phyloP scores from a whole-genome alignment of 2,329 filamentous ascomycete genomes.

The Coniochaeta hoffmannii region DNA sequence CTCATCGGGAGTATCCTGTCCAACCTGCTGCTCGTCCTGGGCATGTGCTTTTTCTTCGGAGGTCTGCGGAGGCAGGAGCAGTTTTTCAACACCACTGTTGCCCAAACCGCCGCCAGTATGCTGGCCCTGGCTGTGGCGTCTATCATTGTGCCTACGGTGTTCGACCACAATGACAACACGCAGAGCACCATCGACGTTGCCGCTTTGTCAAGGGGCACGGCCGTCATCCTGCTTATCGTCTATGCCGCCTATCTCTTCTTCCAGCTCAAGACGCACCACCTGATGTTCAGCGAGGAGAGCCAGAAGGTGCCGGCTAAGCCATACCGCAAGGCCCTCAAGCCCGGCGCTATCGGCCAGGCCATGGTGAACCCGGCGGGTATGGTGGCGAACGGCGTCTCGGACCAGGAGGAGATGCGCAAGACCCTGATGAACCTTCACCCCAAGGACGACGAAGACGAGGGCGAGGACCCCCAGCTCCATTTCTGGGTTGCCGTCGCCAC shows the following conservation, averaged over 20 bases:
- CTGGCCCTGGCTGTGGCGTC: constrained; percentile 72
- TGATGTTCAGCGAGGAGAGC: constrained; percentile 72
- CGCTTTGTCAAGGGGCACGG: constrained; percentile 61
- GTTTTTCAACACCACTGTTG: constrained; percentile 86
- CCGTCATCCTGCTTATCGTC: constrained; percentile 74
- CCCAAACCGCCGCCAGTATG: constrained; percentile 78
- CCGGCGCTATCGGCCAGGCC: constrained; percentile 30
- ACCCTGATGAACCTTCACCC: not conserved
- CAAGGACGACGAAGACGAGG: constrained; percentile 56
- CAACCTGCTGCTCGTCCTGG: constrained; percentile 81
- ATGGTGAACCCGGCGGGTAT: constrained; percentile 31
- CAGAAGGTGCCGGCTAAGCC: constrained; percentile 64
- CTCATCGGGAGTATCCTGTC: constrained; percentile 88
- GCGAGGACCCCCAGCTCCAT: constrained; percentile 67
- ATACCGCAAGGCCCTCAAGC: constrained; percentile 19
- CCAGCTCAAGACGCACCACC: constrained; percentile 78
- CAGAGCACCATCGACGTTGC: constrained; percentile 39
- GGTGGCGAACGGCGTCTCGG: constrained; percentile 16
- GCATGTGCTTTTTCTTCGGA: constrained; percentile 88
- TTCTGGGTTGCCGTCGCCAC: constrained; percentile 65
- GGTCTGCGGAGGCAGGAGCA: constrained; percentile 74
- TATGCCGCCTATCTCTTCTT: constrained; percentile 83
- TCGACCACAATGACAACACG: constrained; percentile 47
- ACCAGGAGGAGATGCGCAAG: constrained; percentile 3
- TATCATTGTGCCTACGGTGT: constrained; percentile 86